These are phyloP conservation scores for Cornus controversa DNA, from an alignment of 148 eudicot genomes.

Conservation along the genomic window DNA sequence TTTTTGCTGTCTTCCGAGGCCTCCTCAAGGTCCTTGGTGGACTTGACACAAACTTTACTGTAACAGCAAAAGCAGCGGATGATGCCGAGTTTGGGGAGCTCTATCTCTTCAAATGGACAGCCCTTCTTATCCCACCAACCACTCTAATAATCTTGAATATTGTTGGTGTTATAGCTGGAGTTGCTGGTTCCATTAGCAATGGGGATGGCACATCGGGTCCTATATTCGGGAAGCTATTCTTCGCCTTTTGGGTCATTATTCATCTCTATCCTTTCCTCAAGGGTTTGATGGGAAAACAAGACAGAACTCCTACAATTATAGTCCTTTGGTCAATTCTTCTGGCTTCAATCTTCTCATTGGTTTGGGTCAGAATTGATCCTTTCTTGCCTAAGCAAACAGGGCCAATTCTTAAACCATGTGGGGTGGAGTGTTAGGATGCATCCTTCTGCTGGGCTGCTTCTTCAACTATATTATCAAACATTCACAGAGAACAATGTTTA, in stretches of 20 bases:
- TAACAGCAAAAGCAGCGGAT: conserved; percentile 81
- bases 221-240: conserved; percentile 88
- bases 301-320: conserved; percentile 92
- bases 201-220: conserved; percentile 93
- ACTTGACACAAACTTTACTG: conserved; percentile 90
- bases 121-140: conserved; percentile 97
- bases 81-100: conserved; percentile 91
- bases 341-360: conserved; percentile 89
- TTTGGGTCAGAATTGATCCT: conserved; percentile 96
- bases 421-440: conserved; percentile 69
- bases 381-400: conserved; percentile 93
- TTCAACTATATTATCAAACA: neutral
- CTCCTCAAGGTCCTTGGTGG: conserved; percentile 90
- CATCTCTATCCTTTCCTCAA: conserved; percentile 93
- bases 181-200: conserved; percentile 89
- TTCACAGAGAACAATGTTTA: neutral
- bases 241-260: conserved; percentile 93
- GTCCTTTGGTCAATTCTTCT: conserved; percentile 90
- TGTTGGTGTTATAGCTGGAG: conserved; percentile 91
- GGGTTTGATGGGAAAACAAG: conserved; percentile 97
- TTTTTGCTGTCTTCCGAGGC: conserved; percentile 95
- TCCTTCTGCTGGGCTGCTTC: conserved; percentile 4
- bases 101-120: conserved; percentile 95
- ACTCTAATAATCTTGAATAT: conserved; percentile 83
- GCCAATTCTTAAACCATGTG: conserved; percentile 85